phyloP scores from a whole-genome alignment of 768 basidiomycete species.

The Suillus variegatus region DNA sequence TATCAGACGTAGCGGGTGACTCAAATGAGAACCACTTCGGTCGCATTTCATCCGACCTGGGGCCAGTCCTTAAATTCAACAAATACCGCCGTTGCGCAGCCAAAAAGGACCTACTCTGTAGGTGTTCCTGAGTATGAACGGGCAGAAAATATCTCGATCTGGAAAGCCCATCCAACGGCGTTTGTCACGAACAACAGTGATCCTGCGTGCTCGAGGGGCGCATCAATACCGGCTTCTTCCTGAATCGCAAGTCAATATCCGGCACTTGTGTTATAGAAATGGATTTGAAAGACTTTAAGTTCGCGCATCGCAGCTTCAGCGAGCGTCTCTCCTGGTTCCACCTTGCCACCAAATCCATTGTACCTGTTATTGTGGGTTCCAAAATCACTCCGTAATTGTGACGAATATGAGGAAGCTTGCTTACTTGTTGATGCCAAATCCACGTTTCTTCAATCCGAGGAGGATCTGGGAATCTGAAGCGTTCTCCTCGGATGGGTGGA shows the following conservation, averaged over 20 bases:
- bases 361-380: constrained; percentile 47
- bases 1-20: neutral
- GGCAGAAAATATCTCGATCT: constrained; percentile 74
- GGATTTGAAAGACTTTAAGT: constrained; percentile 46
- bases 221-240: constrained; percentile 84
- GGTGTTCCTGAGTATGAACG: constrained; percentile 59
- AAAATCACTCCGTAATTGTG: neutral
- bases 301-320: constrained; percentile 76
- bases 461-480: constrained; percentile 63
- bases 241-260: constrained; percentile 26
- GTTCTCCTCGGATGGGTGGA: neutral
- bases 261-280: neutral
- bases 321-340: constrained; percentile 71
- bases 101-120: constrained; percentile 55
- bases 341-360: constrained; percentile 91
- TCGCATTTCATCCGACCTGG: constrained; percentile 85
- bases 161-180: constrained; percentile 57
- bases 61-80: neutral
- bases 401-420: neutral
- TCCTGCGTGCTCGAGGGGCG: constrained; percentile 63
- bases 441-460: constrained; percentile 79
- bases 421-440: constrained; percentile 67
- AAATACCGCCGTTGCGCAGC: neutral
- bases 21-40: constrained; percentile 71
- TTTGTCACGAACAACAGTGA: constrained; percentile 63